A percentile compares a stretch with the other conserved stretches of the same genome.
These are phyloP conservation scores for Eremothecium coryli DNA, from an alignment of 1,139 yeast genomes.

Conservation along the genomic window DNA sequence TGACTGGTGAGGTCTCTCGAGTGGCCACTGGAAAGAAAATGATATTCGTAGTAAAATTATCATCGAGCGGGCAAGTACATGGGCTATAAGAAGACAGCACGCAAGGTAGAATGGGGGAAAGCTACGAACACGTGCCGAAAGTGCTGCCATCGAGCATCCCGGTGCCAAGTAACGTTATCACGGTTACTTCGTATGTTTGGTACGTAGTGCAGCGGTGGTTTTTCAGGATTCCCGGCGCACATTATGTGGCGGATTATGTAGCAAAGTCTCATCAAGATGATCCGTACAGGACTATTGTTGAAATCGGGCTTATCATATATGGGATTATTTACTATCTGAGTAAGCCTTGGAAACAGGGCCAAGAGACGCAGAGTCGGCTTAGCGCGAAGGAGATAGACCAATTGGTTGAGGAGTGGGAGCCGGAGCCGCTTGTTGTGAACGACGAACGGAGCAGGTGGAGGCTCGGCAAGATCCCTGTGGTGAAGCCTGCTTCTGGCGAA, in stretches of 20 bases:
- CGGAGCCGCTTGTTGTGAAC: conserved; percentile 65
- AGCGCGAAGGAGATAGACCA: conserved; percentile 68
- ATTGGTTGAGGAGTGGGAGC: conserved; percentile 82
- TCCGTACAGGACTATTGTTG: conserved; percentile 82
- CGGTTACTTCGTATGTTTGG: conserved; percentile 22
- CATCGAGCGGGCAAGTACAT: no score
- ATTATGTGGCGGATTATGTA: conserved; percentile 64
- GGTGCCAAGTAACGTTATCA: conserved; percentile 19
- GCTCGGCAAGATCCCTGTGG: conserved; percentile 51
- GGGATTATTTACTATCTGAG: conserved; percentile 75
- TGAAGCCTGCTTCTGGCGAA: conserved; percentile 45
- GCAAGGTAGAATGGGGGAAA: no score
- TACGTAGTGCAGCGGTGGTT: conserved; percentile 14
- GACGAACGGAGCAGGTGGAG: conserved; percentile 51
- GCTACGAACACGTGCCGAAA: conserved; percentile 14
- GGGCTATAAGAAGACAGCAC: no score
- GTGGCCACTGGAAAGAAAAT: no score
- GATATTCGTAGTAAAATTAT: no score
- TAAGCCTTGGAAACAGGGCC: conserved; percentile 64
- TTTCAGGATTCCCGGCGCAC: conserved; percentile 65
- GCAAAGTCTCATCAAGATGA: conserved; percentile 88
- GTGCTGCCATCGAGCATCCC: conserved; percentile 25
- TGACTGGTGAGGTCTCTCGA: no score
- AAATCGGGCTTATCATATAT: conserved; percentile 66
- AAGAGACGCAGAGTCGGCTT: conserved; percentile 61